A percentile compares a stretch with the other conserved stretches of the same genome.
These are phyloP conservation scores for Podospora didyma DNA, from an alignment of 495 filamentous ascomycete species.

Conservation along the genomic window DNA sequence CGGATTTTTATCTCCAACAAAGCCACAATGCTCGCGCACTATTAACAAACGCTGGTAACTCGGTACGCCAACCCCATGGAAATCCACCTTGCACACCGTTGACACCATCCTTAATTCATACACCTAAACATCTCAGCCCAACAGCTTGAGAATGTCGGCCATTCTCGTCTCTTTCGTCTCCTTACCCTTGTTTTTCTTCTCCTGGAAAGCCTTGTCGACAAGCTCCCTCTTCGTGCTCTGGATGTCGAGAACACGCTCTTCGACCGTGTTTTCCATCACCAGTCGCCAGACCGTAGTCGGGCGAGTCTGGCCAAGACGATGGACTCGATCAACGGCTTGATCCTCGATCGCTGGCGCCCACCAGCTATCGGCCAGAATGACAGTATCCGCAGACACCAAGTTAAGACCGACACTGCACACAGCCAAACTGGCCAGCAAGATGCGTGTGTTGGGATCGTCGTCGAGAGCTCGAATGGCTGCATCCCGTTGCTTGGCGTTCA, in stretches of 20 bases:
- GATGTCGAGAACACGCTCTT: conserved; percentile 78
- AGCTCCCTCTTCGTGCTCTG: conserved; percentile 79
- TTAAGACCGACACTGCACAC: conserved; percentile 89
- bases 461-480: conserved; percentile 63
- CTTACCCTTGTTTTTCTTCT: conserved; percentile 44
- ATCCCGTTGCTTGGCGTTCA: conserved; percentile 65
- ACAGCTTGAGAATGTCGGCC: conserved; percentile 37
- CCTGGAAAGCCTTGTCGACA: conserved; percentile 71
- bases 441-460: conserved; percentile 61
- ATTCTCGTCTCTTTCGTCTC: conserved; percentile 40
- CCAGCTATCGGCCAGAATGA: conserved; percentile 79
- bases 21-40: too few species aligned
- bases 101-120: too few species aligned
- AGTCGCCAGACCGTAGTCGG: conserved; percentile 76
- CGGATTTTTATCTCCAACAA: too few species aligned
- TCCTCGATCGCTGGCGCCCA: conserved; percentile 95
- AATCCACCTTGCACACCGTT: too few species aligned
- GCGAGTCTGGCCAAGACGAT: conserved; percentile 78
- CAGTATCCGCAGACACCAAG: conserved; percentile 82
- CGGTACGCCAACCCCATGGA: too few species aligned
- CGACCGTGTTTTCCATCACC: conserved; percentile 80
- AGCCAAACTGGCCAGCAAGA: conserved; percentile 78
- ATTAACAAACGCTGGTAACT: too few species aligned
- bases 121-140: conserved; percentile 18
- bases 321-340: conserved; percentile 88